These are phyloP conservation scores for Phytophthora sansomeana DNA, from an alignment of 352 stramenopile species.

Conservation along the genomic window DNA sequence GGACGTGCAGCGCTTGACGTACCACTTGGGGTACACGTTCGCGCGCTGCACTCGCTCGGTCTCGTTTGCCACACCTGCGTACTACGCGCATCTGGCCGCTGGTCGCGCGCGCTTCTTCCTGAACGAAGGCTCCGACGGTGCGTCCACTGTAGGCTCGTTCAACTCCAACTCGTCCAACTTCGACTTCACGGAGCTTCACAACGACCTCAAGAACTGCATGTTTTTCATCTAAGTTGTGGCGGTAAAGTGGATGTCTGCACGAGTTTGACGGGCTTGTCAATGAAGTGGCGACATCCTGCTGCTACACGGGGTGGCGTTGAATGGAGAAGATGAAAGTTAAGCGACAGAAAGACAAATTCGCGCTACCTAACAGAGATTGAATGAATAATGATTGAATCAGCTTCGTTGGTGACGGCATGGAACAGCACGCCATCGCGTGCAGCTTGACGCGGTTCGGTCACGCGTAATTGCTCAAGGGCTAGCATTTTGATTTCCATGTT, in stretches of 20 bases:
- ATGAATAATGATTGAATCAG: constrained; percentile 21
- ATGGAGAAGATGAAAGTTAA: constrained; percentile 19
- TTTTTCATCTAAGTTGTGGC: constrained; percentile 61
- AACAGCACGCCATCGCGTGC: not conserved
- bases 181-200: constrained; percentile 69
- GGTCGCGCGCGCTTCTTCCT: constrained; percentile 87
- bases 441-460: not conserved
- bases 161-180: constrained; percentile 67
- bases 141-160: constrained; percentile 65
- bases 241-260: constrained; percentile 2
- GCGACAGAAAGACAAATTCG: constrained; percentile 15
- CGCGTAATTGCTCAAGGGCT: not conserved
- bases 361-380: constrained; percentile 18
- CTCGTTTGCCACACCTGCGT: constrained; percentile 86
- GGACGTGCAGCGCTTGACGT: constrained; percentile 76
- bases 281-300: constrained; percentile 13
- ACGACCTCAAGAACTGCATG: constrained; percentile 71
- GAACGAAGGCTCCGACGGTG: constrained; percentile 65
- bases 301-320: constrained; percentile 11
- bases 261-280: constrained; percentile 1
- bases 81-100: constrained; percentile 87
- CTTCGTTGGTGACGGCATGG: too few relatives aligned
- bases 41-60: constrained; percentile 87
- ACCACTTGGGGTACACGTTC: constrained; percentile 87
- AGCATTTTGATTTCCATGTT: too few relatives aligned